Conservation (phyloP, 2,329 filamentous ascomycete species). For the Septoria petroselini region DNA sequence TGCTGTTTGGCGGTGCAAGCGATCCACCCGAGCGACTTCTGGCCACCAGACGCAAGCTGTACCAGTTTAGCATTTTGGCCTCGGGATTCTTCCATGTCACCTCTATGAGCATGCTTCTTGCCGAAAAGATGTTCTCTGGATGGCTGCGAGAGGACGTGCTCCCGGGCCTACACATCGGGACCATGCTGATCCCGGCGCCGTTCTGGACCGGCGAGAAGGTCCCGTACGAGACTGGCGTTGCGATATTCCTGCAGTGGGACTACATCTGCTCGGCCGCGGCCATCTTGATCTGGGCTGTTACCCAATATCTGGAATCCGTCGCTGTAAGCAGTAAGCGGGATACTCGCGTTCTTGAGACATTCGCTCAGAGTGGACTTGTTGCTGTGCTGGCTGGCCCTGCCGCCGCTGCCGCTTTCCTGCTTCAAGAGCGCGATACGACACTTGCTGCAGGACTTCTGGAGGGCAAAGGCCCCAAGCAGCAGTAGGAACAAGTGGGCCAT, state of each 20-base stretch:
- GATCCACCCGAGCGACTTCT: slow-evolving; percentile 11
- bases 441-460: slow-evolving; percentile 9
- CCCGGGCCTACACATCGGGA: slow-evolving; percentile 13
- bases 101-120: slow-evolving; percentile 20
- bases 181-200: slow-evolving; percentile 19
- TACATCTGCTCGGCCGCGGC: slow-evolving; percentile 23
- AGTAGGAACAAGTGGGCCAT: neutral
- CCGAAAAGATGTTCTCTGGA: slow-evolving; percentile 12
- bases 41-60: slow-evolving; percentile 18
- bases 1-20: slow-evolving; percentile 2
- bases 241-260: slow-evolving; percentile 30
- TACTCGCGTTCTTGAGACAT: slow-evolving; percentile 4
- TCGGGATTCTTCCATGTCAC: slow-evolving; percentile 27
- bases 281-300: slow-evolving; percentile 24
- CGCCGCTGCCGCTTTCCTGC: slow-evolving; percentile 26
- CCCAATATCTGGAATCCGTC: slow-evolving; percentile 19
- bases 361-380: slow-evolving; percentile 18
- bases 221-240: slow-evolving; percentile 21
- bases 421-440: slow-evolving; percentile 25
- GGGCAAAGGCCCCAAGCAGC: slow-evolving; percentile 5
- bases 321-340: slow-evolving; percentile 2
- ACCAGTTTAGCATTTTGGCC: slow-evolving; percentile 25
- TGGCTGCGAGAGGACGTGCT: slow-evolving; percentile 23
- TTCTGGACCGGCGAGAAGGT: slow-evolving; percentile 19
- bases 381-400: slow-evolving; percentile 24